Base-by-base conservation (phyloP, 306 rosid species). In the Acmispon strigosus region DNA sequence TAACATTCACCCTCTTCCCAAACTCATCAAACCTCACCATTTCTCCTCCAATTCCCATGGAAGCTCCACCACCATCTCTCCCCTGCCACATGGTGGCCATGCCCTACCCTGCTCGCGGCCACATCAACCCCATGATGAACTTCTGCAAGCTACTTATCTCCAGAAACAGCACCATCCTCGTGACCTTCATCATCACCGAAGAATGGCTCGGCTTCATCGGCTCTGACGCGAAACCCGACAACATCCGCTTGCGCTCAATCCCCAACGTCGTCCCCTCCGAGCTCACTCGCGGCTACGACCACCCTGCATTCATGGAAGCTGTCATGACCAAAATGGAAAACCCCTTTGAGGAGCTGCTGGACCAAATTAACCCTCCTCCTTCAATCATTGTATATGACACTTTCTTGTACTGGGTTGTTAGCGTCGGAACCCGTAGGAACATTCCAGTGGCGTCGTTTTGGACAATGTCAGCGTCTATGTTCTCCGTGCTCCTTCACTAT, bases 121-220 rank as follows among this genome's bases (percentile, higher is more conserved):
- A 67, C 78, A 39, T 84, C 47, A 86, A 82, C 75, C 80, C 88
- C 24, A 56, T 74, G 78, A 70, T 81, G 65, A 86, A 73, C 88
- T 62, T 81, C 0, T 77, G 77, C 72, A 82, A 80, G 34, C 50
- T 57, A 4, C 72, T 84, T 0, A 41, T 45, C 29, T 73, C 66
- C 10, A 79, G 54, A 2, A 64, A 51, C 49, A 17, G 10, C 13
- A 8, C 10, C 3, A 64, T 83, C 56, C 56, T 72, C 27, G 17
- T 86, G 32, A 78, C 84, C 74, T 58, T 83, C 9, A 51, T 86
- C 13, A 52, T 83, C 69, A 81, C 87, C 2, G 73, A 86, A 57
- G 90, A 86, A 68, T 83, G 90, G 88, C n/a, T 62, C 20, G 76
- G 81, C 43, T 61, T 81, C 43, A 49, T 78, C 51, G 73, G 54